A percentile compares a stretch with the other conserved stretches of the same genome.
phyloP scores from a whole-genome alignment of 2,329 filamentous ascomycete species.

The Colletotrichum sp. region DNA sequence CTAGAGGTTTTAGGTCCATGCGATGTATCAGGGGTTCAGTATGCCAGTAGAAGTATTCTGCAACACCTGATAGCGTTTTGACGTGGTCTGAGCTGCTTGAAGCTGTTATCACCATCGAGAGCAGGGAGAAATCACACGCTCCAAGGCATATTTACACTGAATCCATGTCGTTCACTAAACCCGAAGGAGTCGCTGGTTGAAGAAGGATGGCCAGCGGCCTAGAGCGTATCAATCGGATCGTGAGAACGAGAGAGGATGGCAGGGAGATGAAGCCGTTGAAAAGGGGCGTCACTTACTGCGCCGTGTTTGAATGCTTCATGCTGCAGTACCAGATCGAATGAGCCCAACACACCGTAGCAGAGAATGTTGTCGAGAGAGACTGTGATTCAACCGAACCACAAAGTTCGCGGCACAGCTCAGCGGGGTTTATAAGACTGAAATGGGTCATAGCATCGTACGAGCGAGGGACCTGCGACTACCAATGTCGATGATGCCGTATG shows the following conservation, averaged over 20 bases:
- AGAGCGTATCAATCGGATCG: not conserved
- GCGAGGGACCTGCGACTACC: not conserved
- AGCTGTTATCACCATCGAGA: not conserved
- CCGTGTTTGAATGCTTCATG: not conserved
- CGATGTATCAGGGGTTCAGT: not conserved
- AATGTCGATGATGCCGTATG: not conserved
- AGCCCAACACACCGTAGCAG: not conserved
- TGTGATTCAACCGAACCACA: not conserved
- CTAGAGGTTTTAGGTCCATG: not conserved
- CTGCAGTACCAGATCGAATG: rapidly evolving
- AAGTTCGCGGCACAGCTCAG: not conserved
- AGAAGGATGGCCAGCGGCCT: not conserved
- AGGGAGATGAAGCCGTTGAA: not conserved
- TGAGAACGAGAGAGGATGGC: no score
- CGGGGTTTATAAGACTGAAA: not conserved
- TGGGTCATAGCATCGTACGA: not conserved
- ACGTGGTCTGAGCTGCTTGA: no score
- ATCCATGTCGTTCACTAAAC: not conserved
- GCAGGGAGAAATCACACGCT: not conserved
- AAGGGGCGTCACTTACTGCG: not conserved
- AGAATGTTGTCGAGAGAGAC: not conserved
- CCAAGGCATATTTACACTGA: no score
- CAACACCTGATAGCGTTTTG: no score
- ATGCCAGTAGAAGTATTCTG: no score
- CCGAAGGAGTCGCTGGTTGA: not conserved